A percentile compares a stretch with the other conserved stretches of the same genome.
phyloP scores from a whole-genome alignment of 108 stramenopile species.

The Epipyxis sp. region DNA sequence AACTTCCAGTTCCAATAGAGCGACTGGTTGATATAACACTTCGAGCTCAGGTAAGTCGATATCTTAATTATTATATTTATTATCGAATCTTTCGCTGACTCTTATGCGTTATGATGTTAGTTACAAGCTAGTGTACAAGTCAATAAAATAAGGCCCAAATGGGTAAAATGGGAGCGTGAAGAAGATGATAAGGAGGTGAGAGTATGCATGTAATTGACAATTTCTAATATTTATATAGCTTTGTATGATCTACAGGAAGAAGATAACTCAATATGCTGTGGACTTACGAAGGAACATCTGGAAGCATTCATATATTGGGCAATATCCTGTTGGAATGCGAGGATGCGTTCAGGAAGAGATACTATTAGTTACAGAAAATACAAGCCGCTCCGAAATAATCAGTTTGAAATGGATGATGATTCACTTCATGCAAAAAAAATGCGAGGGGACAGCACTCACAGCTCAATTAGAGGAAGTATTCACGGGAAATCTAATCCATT shows the following conservation, averaged over 20 bases:
- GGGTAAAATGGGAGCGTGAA: conserved; percentile 12
- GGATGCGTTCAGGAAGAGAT: not conserved
- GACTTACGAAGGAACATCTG: conserved; percentile 18
- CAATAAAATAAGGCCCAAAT: not conserved
- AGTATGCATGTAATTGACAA: no score
- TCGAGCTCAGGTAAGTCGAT: not conserved
- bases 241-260: no score
- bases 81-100: not conserved
- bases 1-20: not conserved
- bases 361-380: not conserved
- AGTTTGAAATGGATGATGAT: not conserved
- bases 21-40: not conserved
- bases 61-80: not conserved
- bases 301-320: conserved; percentile 24
- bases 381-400: not conserved
- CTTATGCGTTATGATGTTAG: not conserved
- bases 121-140: not conserved
- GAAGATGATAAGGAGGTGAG: not conserved
- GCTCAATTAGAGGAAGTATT: not conserved
- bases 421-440: not conserved
- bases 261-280: not conserved
- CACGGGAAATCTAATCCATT: not conserved
- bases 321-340: not conserved
- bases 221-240: no score
- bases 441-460: not conserved